Evolutionary conservation across 768 basidiomycete species (phyloP).

Genomic region (Trametes villosa): DNA sequence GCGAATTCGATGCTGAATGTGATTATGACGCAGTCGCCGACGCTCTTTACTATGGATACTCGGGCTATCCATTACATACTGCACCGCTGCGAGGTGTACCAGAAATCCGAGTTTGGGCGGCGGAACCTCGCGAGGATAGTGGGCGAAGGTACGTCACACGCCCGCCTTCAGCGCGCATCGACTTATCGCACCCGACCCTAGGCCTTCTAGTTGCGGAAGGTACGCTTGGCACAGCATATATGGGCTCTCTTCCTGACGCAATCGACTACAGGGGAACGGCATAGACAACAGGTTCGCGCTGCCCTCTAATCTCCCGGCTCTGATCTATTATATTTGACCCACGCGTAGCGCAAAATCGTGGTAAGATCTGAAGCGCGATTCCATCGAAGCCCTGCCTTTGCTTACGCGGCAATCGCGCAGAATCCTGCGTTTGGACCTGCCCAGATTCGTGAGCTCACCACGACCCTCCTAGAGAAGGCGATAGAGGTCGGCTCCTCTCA

Average conservation of each 20-base stretch:
- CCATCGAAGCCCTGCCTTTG: background rate
- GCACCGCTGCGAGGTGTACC: conserved; percentile 55
- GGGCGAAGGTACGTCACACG: conserved; percentile 34
- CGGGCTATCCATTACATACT: conserved; percentile 69
- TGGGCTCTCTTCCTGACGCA: background rate
- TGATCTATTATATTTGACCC: too few species aligned
- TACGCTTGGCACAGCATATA: background rate
- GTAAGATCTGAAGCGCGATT: conserved; percentile 15
- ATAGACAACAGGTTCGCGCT: conserved; percentile 43
- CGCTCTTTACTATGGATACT: conserved; percentile 55
- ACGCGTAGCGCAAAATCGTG: conserved; percentile 32
- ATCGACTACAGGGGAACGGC: conserved; percentile 35
- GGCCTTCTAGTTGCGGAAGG: conserved; percentile 54
- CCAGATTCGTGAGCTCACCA: conserved; percentile 60
- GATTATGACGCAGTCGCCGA: too few species aligned
- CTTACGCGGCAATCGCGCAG: conserved; percentile 30
- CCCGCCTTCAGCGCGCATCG: too few species aligned
- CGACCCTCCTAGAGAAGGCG: conserved; percentile 61
- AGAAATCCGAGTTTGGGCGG: conserved; percentile 53
- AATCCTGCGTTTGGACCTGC: conserved; percentile 69
- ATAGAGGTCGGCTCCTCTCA: conserved; percentile 41
- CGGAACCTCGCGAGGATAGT: conserved; percentile 46
- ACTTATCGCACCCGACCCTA: conserved; percentile 25
- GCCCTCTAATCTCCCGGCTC: conserved; percentile 23
- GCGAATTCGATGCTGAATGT: too few species aligned